Evolutionary conservation across 2,329 filamentous ascomycete species (phyloP), one percentile per base, ranked within the genome.

Genomic region (Calonectria pseudoturangicola): DNA sequence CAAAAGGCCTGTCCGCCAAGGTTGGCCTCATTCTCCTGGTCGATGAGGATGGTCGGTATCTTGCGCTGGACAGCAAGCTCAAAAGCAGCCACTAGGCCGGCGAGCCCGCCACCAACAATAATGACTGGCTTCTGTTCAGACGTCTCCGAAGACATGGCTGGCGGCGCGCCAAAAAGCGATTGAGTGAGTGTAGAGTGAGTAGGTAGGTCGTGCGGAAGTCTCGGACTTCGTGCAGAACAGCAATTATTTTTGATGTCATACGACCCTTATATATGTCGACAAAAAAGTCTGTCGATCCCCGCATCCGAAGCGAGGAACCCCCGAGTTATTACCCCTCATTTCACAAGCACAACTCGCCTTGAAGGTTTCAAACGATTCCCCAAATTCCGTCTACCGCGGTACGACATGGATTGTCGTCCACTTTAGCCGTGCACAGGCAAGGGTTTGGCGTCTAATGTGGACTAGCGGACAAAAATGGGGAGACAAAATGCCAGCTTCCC

Each of bases 1-100:
- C 90, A 92, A 79, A 92, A 92, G 8, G 90, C 90, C 81, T 92
- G 90, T 2, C 90, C 90, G 71, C 91, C 91, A 12, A 92, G 84
- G 76, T 86, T 91, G 73, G 85, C 81, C 36, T 84, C 85, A 71
- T 88, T 89, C 79, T 92, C 90, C 78, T 92, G 90, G 81, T 92
- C 91, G 64, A 92, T 66, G 50, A 92, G 81, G 62, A 91, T 71
- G 43, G 85, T 85, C 2, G 85, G 86, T n/a, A 91, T 83, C 64
- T 85, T 83, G 71, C 85, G 87, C 77, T 86, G 70, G n/a, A 72
- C 83, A 16, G 87, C 84, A 8, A 92, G 86, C 82, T 92, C 90
- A 75, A 87, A 90, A 51, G 90, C 89, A 4, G 90, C 88, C 21
- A 91, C 89, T 10, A 92, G 87, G n/a, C 89, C 90, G 39, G 90